Base-by-base conservation (phyloP, 2,329 filamentous ascomycete genomes). In the Pseudopithomyces chartarum region DNA sequence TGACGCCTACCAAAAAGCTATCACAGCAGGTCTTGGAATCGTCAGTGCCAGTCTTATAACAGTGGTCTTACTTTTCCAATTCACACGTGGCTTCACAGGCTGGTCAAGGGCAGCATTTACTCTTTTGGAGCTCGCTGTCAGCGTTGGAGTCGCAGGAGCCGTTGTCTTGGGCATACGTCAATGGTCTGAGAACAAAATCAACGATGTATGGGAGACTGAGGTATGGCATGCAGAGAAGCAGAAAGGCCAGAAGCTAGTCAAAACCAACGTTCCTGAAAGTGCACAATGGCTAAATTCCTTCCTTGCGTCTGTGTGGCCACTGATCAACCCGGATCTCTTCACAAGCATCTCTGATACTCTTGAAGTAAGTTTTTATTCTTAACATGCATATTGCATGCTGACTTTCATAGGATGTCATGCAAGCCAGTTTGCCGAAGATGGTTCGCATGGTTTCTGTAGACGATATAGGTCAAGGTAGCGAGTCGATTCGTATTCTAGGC, bases 321-420 rank as follows among this genome's bases (percentile, higher is more conserved):
- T 92, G 29, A 82, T 92, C 66, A 92, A 92, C 66, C 90, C 89
- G 0, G 90, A 92, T 64, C 80, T 92, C 1, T 91, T 92, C 64
- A 81, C 84, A 1, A 86, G 85, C 33, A 72, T 91, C 1, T 83
- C 86, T 0, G 89, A 92, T 65, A 89, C 85, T 26, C 81, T 92
- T 3, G 90, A 92, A 63, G 71, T 74, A 60, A 47, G 63, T 32
- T 13, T 5, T 33, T 4, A 3, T 1, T 20, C 17, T 8, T 26
- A 17, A 43, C 4, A 17, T 40, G n/a, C 42, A 22, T 3, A 4
- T 15, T 19, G n/a, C 23, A 40, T 2, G 57, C 61, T 71, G 56
- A 70, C 40, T 19, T 20, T 11, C 11, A 17, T 46, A 75, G 73
- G 90, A 92, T 70, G 87, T 92, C 46, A 92, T 92, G 90, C 90